phyloP scores from a whole-genome alignment of 2,329 filamentous ascomycete species.

The Sarocladium strictum region DNA sequence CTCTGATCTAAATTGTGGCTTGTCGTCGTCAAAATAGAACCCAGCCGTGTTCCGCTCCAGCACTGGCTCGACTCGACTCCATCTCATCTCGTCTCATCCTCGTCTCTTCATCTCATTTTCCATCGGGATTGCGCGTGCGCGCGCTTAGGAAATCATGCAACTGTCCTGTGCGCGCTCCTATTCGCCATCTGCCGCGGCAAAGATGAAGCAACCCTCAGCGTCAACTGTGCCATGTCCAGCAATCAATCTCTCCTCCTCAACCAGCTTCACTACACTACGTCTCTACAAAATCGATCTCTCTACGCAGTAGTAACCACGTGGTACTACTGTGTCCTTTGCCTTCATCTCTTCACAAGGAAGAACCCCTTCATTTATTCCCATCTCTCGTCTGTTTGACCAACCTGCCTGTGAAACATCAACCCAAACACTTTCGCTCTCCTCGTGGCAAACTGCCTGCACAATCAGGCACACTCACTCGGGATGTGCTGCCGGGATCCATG shows the following conservation, averaged over 20 bases:
- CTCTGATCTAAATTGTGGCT: no score
- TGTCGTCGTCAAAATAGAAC: background rate
- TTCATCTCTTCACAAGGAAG: background rate
- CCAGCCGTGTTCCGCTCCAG: background rate
- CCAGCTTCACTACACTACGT: no score
- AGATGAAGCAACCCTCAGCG: background rate
- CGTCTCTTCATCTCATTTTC: background rate
- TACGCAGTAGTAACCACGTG: background rate
- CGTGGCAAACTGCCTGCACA: background rate
- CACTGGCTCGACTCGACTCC: background rate
- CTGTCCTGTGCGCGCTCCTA: background rate
- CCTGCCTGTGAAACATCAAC: background rate
- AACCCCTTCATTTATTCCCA: slow-evolving; percentile 1
- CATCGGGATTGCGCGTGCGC: slow-evolving; percentile 34
- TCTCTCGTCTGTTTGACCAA: background rate
- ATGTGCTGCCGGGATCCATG: background rate
- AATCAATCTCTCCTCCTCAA: background rate
- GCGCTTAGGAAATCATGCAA: background rate
- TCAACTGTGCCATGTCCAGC: background rate
- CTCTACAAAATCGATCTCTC: background rate
- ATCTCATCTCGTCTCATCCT: background rate
- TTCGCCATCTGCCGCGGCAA: background rate
- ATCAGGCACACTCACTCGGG: background rate
- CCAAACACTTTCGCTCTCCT: background rate
- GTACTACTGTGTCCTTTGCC: no score